phyloP scores from a whole-genome alignment of 139 green algal genomes.

The Volvox africanus region DNA sequence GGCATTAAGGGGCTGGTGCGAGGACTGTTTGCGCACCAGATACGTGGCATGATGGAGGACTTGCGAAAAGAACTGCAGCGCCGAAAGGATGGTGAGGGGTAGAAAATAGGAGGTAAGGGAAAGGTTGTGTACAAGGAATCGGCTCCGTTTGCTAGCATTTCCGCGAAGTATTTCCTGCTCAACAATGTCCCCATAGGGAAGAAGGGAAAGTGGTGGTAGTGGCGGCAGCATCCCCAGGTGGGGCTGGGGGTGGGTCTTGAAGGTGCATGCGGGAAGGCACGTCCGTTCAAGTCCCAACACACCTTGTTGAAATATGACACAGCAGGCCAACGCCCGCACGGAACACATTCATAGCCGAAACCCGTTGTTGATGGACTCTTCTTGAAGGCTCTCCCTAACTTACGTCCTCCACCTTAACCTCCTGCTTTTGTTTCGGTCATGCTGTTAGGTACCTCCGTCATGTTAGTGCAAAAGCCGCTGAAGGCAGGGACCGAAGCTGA shows the following conservation, averaged over 20 bases:
- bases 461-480: not conserved
- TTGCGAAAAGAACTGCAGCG: conserved; percentile 44
- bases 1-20: conserved; percentile 50
- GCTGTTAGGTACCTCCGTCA: not conserved
- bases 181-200: not conserved
- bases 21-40: conserved; percentile 50
- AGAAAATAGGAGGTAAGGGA: not conserved
- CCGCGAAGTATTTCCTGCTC: too few species aligned
- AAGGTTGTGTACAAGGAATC: not conserved
- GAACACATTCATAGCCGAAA: too few species aligned
- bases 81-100: not conserved
- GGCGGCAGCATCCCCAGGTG: not conserved
- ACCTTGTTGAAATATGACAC: too few species aligned
- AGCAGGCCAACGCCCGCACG: too few species aligned
- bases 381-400: too few species aligned
- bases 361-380: too few species aligned
- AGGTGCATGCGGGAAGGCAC: too few species aligned
- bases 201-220: not conserved
- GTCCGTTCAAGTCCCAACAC: too few species aligned
- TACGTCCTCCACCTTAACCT: too few species aligned
- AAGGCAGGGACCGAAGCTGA: not conserved
- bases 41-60: conserved; percentile 48
- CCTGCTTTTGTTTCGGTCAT: too few species aligned
- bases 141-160: too few species aligned
- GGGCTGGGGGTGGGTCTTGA: not conserved